Base-by-base conservation (phyloP, 2,329 filamentous ascomycete species). In the Didymellaceae sp. region DNA sequence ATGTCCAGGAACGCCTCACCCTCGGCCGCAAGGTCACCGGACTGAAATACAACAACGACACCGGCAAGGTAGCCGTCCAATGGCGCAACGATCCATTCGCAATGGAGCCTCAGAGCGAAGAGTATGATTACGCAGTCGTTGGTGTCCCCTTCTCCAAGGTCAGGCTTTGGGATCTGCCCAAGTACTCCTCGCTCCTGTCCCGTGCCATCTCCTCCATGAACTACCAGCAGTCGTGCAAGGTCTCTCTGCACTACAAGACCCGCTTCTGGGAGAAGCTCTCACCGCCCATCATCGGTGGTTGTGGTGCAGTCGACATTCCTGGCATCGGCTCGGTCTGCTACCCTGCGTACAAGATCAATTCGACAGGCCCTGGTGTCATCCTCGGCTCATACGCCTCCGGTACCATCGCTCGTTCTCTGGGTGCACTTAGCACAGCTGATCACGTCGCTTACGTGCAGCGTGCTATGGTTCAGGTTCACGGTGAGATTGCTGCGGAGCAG, bases 391-490 rank as follows among this genome's bases (percentile, higher is more conserved):
- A 89, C 72, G 62, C 75, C 24, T 78, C 75, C 1, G 80, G 77
- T 16, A 75, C 76, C 11, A 66, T 71, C 1, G 78, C 77, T 0
- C 70, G 74, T 16, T 75, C 76, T 2, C 76, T 81, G 59, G 76
- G 72, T 1, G 74, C 80, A 6, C 72, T 82, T 34, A 75, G 78
- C 9, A 83, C 86, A 46, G 76, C 76, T 10, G 81, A 88, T 58
- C 86, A 89, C 61, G 82, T 88, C 2, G 80, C 82, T 13, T 79
- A 84, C 45, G 80, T 86, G 1, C 78, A 87, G 54, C 80, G 86
- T 32, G 82, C 85, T 16, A 88, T 89, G 82, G 75, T 82, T 11
- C 82, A 87, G 66, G 80, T 87, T n/a, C 86, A 89, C 63, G 86
- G 86, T 4, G 70, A 78, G 0, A 73, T 86, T 24, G 85, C 83